Evolutionary conservation across 805 yeast species (phyloP), one percentile per base, ranked within the genome.

Genomic region (Yarrowia yakushimensis): DNA sequence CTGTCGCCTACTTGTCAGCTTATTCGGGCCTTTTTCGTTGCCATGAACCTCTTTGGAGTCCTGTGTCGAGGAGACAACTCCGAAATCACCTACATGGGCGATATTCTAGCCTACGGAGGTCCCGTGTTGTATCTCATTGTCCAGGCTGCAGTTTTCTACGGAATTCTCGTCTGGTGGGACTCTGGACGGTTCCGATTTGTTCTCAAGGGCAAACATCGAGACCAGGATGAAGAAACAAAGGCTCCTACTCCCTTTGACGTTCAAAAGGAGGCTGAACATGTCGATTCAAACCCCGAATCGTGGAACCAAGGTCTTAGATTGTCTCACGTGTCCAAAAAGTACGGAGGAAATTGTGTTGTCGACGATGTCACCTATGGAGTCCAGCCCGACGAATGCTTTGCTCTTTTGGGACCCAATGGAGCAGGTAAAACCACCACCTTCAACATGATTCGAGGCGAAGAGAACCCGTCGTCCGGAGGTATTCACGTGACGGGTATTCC

Each of bases 361-460:
- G 71, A 72, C 13, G 74, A 73, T 61, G 72, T 74, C n/a, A 67
- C 74, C 15, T 74, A 72, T 63, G 74, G 72, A 5, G 74, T 73
- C 25, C 62, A 62, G 37, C 66, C 67, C 10, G 71, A 71, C 13
- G 76, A 74, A 46, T 68, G 73, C 46, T 74, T 73, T 67, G 76
- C 74, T 3, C 65, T 73, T 42, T 68, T 73, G 17, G 76, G 76
- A 0, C 76, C 76, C 12, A 73, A 73, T 61, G 76, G 76, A 45
- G 76, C 76, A 2, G 76, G 76, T 18, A 73, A 73, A 62, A 72
- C 76, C 5, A 74, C 76, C 7, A 69, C 71, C 8, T 72, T 73
- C 65, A 72, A 72, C 64, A 71, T 73, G 74, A 70, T 73, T 60
- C 69, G 77, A n/a, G 76, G 76, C 7, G 76, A 73, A 46, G 65